Conservation (phyloP, 2,329 filamentous ascomycete genomes). For the Diaporthe vaccinii region DNA sequence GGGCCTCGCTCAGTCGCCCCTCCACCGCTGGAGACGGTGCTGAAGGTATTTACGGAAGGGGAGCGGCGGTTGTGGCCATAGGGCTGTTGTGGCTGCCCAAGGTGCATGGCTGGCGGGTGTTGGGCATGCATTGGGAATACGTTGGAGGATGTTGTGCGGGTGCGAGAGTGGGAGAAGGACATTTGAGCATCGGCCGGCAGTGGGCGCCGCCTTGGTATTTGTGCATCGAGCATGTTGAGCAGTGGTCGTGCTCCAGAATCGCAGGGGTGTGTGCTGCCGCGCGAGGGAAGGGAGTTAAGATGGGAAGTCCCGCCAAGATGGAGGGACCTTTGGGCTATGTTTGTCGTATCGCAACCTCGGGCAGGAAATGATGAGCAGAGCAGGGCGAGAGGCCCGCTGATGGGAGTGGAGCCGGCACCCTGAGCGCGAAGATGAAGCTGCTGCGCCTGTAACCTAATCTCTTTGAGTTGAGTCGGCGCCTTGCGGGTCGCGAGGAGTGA, state of each 20-base stretch:
- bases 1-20: conserved; percentile 52
- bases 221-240: conserved; percentile 49
- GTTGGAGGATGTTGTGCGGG: conserved; percentile 70
- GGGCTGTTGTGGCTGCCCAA: conserved; percentile 50
- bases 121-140: conserved; percentile 57
- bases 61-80: conserved; percentile 65
- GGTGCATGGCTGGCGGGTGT: conserved; percentile 48
- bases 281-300: conserved; percentile 19
- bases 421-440: conserved; percentile 38
- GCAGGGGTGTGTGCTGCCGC: conserved; percentile 31
- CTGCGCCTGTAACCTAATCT: conserved; percentile 38
- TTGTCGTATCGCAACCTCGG: conserved; percentile 37
- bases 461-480: conserved; percentile 20
- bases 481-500: conserved; percentile 22
- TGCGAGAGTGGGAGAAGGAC: conserved; percentile 65
- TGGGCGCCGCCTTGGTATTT: conserved; percentile 48
- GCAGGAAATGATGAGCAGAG: conserved; percentile 40
- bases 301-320: conserved; percentile 29
- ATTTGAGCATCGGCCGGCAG: conserved; percentile 42
- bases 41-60: conserved; percentile 77
- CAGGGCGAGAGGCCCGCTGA: conserved; percentile 37
- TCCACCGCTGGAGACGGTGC: conserved; percentile 71
- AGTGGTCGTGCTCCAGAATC: conserved; percentile 19
- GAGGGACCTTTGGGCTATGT: conserved; percentile 39
- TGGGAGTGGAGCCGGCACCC: conserved; percentile 36